These are phyloP conservation scores for Cladorrhinum sp. DNA, from an alignment of 2,329 filamentous ascomycete genomes.

Conservation along the genomic window DNA sequence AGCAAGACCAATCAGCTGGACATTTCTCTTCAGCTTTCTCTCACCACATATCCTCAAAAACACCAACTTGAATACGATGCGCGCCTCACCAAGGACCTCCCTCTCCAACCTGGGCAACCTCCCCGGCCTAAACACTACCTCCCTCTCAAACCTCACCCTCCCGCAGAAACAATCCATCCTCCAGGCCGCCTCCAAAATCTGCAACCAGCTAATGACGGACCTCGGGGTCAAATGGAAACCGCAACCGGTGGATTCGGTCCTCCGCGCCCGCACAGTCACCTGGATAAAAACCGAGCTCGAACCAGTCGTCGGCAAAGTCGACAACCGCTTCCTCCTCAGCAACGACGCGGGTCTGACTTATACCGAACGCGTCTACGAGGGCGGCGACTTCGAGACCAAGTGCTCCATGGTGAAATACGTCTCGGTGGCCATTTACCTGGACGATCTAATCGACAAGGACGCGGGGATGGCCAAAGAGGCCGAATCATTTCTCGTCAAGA, in stretches of 20 bases:
- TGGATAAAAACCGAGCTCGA: constrained; percentile 13
- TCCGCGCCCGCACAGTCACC: constrained; percentile 1
- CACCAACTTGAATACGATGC: too few species aligned
- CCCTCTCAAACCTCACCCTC: constrained; percentile 4
- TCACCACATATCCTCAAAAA: too few species aligned
- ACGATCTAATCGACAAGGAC: constrained; percentile 13
- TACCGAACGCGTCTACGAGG: constrained; percentile 10
- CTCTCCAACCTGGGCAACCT: background rate
- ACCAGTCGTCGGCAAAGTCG: constrained; percentile 4
- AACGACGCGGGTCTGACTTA: constrained; percentile 1
- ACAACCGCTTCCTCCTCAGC: constrained; percentile 11
- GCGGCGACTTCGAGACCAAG: constrained; percentile 9
- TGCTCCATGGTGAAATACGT: constrained; percentile 11
- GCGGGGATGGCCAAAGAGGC: constrained; percentile 9
- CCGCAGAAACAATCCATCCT: constrained; percentile 4
- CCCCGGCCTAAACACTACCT: constrained; percentile 7
- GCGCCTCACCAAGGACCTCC: background rate
- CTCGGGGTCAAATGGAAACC: constrained; percentile 14
- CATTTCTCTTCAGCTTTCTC: too few species aligned
- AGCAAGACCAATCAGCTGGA: too few species aligned
- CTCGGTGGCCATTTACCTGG: constrained; percentile 6
- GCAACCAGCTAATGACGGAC: constrained; percentile 10
- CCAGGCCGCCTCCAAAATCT: constrained; percentile 5
- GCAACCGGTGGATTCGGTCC: constrained; percentile 5
- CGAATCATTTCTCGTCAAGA: constrained; percentile 8